Percentiles rank a stretch among this genome's conserved stretches.
Conservation (phyloP, 2,329 filamentous ascomycete species). For the Diaporthe citriasiana region DNA sequence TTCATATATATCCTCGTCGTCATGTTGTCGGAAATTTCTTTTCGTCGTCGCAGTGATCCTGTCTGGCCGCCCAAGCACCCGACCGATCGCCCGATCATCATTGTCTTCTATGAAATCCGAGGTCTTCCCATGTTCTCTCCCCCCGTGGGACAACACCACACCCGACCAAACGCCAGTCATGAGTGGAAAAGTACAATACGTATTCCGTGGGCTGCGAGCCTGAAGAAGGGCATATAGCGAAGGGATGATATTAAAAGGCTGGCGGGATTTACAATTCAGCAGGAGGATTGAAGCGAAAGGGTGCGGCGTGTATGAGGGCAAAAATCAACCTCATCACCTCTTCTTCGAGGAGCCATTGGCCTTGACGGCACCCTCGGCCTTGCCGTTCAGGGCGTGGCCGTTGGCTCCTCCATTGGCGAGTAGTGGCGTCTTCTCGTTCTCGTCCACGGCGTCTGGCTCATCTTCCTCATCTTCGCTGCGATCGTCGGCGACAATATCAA, state of each 20-base stretch:
- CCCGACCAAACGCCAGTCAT: constrained; percentile 29
- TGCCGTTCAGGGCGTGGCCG: constrained; percentile 47
- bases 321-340: constrained; percentile 22
- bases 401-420: constrained; percentile 44
- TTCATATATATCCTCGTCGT: constrained; percentile 32
- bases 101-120: constrained; percentile 14
- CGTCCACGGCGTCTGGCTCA: constrained; percentile 62
- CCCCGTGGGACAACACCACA: neutral
- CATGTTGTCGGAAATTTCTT: constrained; percentile 2
- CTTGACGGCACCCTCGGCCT: constrained; percentile 38
- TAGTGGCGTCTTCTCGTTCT: constrained; percentile 44
- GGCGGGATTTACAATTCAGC: constrained; percentile 9
- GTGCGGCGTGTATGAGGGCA: neutral
- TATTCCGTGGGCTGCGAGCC: neutral
- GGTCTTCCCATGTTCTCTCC: neutral
- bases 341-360: constrained; percentile 45
- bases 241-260: constrained; percentile 35
- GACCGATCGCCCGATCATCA: constrained; percentile 5
- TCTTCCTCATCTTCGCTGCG: constrained; percentile 79
- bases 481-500: constrained; percentile 76
- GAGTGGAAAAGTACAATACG: constrained; percentile 26
- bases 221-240: constrained; percentile 26
- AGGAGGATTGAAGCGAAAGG: neutral
- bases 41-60: neutral
- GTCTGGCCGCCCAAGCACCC: neutral